Evolutionary conservation across 2,329 filamentous ascomycete species (phyloP).

Genomic region (Microsporum ferrugineum): DNA sequence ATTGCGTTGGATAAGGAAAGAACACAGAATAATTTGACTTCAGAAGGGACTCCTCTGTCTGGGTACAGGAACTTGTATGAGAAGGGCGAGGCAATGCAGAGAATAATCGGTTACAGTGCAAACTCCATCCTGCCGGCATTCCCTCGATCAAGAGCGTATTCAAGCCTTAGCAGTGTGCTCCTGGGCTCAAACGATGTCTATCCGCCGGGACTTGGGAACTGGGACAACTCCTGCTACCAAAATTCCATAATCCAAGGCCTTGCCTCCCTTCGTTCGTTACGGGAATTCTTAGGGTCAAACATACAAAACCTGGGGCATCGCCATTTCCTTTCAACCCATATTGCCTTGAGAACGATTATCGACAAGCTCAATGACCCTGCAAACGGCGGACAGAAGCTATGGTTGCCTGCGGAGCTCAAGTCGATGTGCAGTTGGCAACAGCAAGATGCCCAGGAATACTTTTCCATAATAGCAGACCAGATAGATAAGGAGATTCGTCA

Average conservation of each 20-base stretch:
- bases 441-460: conserved; percentile 97
- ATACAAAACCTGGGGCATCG: conserved; percentile 28
- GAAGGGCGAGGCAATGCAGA: conserved; percentile 55
- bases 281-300: conserved; percentile 49
- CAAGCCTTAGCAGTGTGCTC: conserved; percentile 40
- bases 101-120: conserved; percentile 50
- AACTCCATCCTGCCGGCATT: conserved; percentile 40
- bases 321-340: conserved; percentile 36
- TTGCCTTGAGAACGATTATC: conserved; percentile 54
- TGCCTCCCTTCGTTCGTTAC: conserved; percentile 60
- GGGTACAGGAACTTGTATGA: conserved; percentile 33
- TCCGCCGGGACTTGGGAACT: conserved; percentile 65
- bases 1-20: conserved; percentile 37
- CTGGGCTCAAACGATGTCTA: conserved; percentile 25
- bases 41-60: conserved; percentile 13
- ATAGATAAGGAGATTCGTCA: conserved; percentile 64
- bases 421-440: conserved; percentile 93
- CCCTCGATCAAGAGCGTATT: conserved; percentile 43
- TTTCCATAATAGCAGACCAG: conserved; percentile 75
- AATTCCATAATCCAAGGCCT: conserved; percentile 87
- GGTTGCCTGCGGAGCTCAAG: conserved; percentile 71
- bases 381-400: conserved; percentile 65
- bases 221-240: conserved; percentile 94
- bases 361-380: conserved; percentile 55
- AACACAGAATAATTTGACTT: not conserved